Conservation (phyloP, 768 basidiomycete genomes). For the Rhodotorula babjevae region DNA sequence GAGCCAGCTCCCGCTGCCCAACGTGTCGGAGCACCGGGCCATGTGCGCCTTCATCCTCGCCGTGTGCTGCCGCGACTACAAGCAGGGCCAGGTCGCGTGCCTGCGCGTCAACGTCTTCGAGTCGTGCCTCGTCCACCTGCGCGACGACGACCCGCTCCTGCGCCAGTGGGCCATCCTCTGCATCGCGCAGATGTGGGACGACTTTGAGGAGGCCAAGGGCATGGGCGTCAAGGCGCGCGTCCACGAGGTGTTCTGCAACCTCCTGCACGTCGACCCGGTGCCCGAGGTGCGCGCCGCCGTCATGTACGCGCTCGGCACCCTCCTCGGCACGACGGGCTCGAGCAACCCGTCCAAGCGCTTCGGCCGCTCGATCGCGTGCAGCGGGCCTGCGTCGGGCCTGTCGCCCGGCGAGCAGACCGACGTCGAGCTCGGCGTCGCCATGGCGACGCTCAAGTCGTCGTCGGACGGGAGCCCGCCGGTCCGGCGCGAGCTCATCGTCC, state of each 20-base stretch:
- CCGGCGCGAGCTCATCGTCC: slow-evolving; percentile 82
- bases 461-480: slow-evolving; percentile 97
- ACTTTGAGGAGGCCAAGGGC: slow-evolving; percentile 81
- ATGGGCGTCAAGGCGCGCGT: slow-evolving; percentile 64
- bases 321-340: slow-evolving; percentile 82
- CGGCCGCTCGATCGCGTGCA: slow-evolving; percentile 33
- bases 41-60: slow-evolving; percentile 98
- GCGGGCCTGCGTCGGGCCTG: slow-evolving; percentile 23
- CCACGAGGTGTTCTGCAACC: slow-evolving; percentile 71
- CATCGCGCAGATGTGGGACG: slow-evolving; percentile 92
- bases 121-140: slow-evolving; percentile 73
- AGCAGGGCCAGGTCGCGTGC: slow-evolving; percentile 80
- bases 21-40: slow-evolving; percentile 89
- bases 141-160: slow-evolving; percentile 84
- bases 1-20: slow-evolving; percentile 59
- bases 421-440: slow-evolving; percentile 85
- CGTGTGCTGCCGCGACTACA: slow-evolving; percentile 80
- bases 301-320: slow-evolving; percentile 83
- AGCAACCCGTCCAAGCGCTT: slow-evolving; percentile 57
- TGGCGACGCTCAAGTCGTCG: slow-evolving; percentile 80
- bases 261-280: slow-evolving; percentile 72
- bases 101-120: slow-evolving; percentile 74
- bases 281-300: slow-evolving; percentile 90
- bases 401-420: slow-evolving; percentile 46
- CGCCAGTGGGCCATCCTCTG: slow-evolving; percentile 92